Base-by-base conservation (phyloP, 1,139 yeast species). In the Kodamaea plutei region DNA sequence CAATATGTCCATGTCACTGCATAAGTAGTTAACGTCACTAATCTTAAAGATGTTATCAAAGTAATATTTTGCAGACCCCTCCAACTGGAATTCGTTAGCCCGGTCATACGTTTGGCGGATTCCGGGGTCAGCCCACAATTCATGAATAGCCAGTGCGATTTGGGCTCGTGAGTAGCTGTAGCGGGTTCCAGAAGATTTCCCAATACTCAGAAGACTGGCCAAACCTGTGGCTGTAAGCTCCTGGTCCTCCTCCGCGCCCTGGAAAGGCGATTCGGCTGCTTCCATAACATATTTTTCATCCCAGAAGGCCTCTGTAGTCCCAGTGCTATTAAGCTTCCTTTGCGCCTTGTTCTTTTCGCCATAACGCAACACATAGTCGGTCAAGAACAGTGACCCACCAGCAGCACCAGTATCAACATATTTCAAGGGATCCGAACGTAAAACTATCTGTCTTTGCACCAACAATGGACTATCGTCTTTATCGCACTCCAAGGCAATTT, bases 1-100 rank as follows among this genome's bases (percentile, higher is more conserved):
- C 39, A 91, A 63, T 35, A 91, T 88, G 56, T 91, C 98, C 38
- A 71, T 76, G 54, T 91, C 89, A 5, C 78, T 62, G 39, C 96
- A 89, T 11, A 71, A 49, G 54, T 88, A 89, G 37, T 66, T 60
- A 0, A 78, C 76, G 34, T 75, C 68, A 2, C 84, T 78, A 55
- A 84, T 82, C 28, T 75, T 72, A 33, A 55, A 54, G 15, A 84
- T 76, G 44, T 80, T 74, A 24, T 80, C 81, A 52, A 88, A 85
- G 50, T 84, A 87, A 53, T 83, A 85, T 4, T 75, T 61, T 0
- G 93, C 87, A 31, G 84, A 81, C 4, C 85, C 79, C 53, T 87
- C 96, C 33, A 88, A 61, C 52, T 87, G 95, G 52, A 85, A 87
- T 48, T 79, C 82, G 52, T 84, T 82, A 1, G 89, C 64, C 34